Conservation (phyloP, 2,329 filamentous ascomycete species). For the Rhytidhysteron rufulum region DNA sequence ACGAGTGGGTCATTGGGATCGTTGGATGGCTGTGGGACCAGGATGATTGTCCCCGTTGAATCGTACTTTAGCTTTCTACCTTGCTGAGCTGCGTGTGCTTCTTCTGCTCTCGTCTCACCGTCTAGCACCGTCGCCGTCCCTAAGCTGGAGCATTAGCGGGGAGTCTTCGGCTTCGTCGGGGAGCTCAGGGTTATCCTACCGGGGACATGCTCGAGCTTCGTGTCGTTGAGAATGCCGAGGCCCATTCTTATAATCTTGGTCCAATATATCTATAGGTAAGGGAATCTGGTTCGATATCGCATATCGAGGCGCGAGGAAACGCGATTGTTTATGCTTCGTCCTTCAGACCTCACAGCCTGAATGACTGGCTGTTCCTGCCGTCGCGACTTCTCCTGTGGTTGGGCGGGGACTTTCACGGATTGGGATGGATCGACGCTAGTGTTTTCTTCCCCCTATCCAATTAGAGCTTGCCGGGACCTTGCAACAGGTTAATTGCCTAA, state of each 20-base stretch:
- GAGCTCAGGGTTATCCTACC: constrained; percentile 50
- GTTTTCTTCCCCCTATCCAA: neutral
- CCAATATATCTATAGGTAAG: neutral
- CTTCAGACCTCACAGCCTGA: neutral
- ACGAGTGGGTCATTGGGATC: constrained; percentile 85
- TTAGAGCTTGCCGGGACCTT: neutral
- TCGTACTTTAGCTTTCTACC: constrained; percentile 66
- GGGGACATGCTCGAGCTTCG: constrained; percentile 65
- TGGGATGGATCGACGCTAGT: neutral
- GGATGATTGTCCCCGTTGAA: constrained; percentile 66
- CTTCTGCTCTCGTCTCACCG: constrained; percentile 17
- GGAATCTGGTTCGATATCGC: neutral
- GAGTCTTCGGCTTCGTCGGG: constrained; percentile 7
- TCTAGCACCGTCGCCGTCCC: constrained; percentile 42
- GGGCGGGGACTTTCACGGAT: neutral
- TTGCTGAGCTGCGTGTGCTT: constrained; percentile 25
- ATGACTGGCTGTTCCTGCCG: neutral
- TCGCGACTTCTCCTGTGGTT: neutral
- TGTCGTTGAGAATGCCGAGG: constrained; percentile 70
- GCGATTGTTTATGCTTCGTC: neutral
- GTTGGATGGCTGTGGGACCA: constrained; percentile 86
- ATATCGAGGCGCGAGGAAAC: neutral
- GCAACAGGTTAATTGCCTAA: neutral
- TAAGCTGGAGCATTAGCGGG: constrained; percentile 7
- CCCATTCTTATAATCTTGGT: constrained; percentile 49